Conservation (phyloP, 2,329 filamentous ascomycete species). For the Phaeomoniella chlamydospora region DNA sequence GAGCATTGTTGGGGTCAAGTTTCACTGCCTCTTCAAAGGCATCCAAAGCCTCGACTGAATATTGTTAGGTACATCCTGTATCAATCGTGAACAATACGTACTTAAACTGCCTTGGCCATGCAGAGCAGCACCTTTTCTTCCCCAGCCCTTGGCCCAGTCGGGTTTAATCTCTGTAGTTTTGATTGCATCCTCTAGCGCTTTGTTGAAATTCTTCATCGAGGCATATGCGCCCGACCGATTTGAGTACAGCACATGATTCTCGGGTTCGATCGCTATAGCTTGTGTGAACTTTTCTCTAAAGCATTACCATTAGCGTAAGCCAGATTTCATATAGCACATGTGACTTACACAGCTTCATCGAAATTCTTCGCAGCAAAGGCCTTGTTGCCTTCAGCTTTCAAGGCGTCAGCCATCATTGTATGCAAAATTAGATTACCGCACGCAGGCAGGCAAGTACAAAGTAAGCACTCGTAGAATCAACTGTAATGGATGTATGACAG, state of each 20-base stretch:
- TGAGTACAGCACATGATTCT: conserved; percentile 94
- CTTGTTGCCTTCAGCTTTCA: conserved; percentile 97
- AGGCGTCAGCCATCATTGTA: conserved; percentile 53
- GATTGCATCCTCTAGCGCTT: conserved; percentile 75
- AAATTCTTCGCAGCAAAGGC: conserved; percentile 97
- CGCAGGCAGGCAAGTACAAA: too few relatives aligned
- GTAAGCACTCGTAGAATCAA: too few relatives aligned
- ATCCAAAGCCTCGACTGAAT: conserved; percentile 58
- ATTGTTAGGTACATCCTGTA: conserved; percentile 14
- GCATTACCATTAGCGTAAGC: too few relatives aligned
- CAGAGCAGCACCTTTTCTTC: conserved; percentile 78
- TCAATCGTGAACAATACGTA: conserved; percentile 21
- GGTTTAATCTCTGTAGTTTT: conserved; percentile 93
- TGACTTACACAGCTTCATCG: conserved; percentile 76
- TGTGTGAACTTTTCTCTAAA: conserved; percentile 81
- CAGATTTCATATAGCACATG: too few relatives aligned
- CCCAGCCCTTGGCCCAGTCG: conserved; percentile 96
- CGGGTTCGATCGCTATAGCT: conserved; percentile 74
- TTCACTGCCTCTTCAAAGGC: conserved; percentile 93
- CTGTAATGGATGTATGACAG: too few relatives aligned
- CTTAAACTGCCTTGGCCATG: conserved; percentile 72
- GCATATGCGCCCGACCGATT: conserved; percentile 83
- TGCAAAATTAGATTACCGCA: not conserved
- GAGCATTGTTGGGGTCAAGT: conserved; percentile 78
- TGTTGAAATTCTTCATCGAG: conserved; percentile 75